Conservation (phyloP, 495 filamentous ascomycete genomes). For the Stereocaulon alpinum region DNA sequence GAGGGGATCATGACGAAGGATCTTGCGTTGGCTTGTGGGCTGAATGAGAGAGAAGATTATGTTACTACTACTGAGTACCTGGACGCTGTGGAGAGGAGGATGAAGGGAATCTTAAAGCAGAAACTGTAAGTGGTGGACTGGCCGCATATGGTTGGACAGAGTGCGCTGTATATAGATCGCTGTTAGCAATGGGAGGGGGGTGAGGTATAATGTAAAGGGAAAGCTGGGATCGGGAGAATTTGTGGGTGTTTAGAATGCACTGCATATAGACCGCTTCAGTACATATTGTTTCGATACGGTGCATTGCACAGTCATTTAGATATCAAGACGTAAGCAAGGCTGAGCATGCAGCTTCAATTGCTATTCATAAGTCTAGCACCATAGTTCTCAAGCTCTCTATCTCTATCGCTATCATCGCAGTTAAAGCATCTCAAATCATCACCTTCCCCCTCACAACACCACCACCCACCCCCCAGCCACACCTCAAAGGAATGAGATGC, state of each 20-base stretch:
- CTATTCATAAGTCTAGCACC: not conserved
- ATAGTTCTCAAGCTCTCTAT: no score
- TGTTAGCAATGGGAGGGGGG: not conserved
- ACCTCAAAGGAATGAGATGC: not conserved
- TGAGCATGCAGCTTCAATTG: not conserved
- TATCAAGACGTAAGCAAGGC: not conserved
- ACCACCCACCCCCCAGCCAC: not conserved
- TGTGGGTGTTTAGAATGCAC: not conserved
- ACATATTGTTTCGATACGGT: not conserved
- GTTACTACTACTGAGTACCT: conserved; percentile 86
- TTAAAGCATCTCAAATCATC: not conserved
- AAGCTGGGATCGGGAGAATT: conserved; percentile 26
- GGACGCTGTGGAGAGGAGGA: conserved; percentile 73
- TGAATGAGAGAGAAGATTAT: conserved; percentile 68
- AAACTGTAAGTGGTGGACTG: conserved; percentile 27
- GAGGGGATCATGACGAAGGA: conserved; percentile 99
- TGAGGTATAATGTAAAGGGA: conserved; percentile 32
- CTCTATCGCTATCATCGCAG: conserved; percentile 8
- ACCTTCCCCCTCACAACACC: not conserved
- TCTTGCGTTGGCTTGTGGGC: conserved; percentile 80
- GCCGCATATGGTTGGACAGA: not conserved
- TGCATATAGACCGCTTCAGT: conserved; percentile 1
- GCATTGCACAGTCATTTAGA: not conserved
- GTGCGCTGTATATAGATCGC: not conserved
- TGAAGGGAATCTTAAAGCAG: conserved; percentile 56